phyloP scores from a whole-genome alignment of 108 stramenopile genomes.

The Conticribra guillardii region DNA sequence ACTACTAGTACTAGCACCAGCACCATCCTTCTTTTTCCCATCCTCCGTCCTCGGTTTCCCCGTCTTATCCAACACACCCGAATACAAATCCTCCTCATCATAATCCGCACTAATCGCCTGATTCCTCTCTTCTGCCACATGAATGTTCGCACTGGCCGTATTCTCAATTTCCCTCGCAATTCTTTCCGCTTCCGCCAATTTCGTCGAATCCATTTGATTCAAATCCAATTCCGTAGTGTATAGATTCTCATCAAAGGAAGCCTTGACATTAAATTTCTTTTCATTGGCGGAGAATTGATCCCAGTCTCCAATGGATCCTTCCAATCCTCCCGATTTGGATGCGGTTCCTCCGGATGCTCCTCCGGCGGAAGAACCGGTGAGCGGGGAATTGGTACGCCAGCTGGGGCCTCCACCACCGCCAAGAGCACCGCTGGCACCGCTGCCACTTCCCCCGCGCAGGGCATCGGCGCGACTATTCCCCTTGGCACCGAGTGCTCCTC shows the following conservation, averaged over 20 bases:
- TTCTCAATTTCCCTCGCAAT: conserved; percentile 92
- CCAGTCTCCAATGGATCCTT: conserved; percentile 80
- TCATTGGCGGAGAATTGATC: conserved; percentile 93
- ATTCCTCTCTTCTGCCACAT: conserved; percentile 93
- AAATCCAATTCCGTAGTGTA: conserved; percentile 94
- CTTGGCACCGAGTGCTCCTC: conserved; percentile 21
- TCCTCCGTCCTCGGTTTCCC: conserved; percentile 48
- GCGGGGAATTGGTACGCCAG: no score
- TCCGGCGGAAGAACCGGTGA: conserved; percentile 22
- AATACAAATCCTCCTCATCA: conserved; percentile 90
- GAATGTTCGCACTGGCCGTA: conserved; percentile 78
- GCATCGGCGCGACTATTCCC: conserved; percentile 10
- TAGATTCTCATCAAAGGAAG: conserved; percentile 94
- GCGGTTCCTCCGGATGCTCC: no score
- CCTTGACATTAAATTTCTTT: conserved; percentile 85
- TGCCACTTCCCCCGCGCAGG: neutral
- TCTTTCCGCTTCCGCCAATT: conserved; percentile 78
- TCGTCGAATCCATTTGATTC: conserved; percentile 57
- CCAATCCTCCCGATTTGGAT: conserved; percentile 30
- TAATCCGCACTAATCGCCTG: conserved; percentile 73
- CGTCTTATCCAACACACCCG: conserved; percentile 77
- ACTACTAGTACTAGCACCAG: neutral
- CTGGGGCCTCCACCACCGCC: conserved; percentile 8
- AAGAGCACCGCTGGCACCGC: neutral
- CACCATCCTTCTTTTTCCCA: conserved; percentile 3